Percentiles rank a stretch among this genome's conserved stretches.
phyloP scores from a whole-genome alignment of 164 flowering plant species.

The Berberis thunbergii region DNA sequence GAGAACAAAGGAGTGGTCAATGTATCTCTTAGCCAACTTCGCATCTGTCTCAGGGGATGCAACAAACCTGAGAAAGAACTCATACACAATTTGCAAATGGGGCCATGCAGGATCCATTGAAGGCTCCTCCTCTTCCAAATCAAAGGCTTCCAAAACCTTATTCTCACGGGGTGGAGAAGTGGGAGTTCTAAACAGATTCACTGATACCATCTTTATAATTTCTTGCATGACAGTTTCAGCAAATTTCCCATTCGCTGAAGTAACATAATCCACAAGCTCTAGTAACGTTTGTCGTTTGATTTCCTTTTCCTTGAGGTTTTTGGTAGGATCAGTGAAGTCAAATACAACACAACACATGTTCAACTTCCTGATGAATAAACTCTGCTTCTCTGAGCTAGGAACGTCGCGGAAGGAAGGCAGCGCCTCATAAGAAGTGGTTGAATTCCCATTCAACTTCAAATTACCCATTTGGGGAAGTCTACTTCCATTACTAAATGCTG shows the following conservation, averaged over 20 bases:
- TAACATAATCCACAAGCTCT: slow-evolving; percentile 76
- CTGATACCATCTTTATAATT: slow-evolving; percentile 51
- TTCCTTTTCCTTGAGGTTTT: slow-evolving; percentile 67
- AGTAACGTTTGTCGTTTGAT: slow-evolving; percentile 64
- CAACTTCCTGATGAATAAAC: slow-evolving; percentile 57
- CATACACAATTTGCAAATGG: slow-evolving; percentile 79
- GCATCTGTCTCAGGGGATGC: slow-evolving; percentile 76
- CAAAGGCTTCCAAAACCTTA: slow-evolving; percentile 44
- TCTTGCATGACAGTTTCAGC: slow-evolving; percentile 56
- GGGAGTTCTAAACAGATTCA: slow-evolving; percentile 55
- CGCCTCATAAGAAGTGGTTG: slow-evolving; percentile 33
- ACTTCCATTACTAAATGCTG: slow-evolving; percentile 17
- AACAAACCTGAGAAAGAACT: slow-evolving; percentile 61
- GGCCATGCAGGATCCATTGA: slow-evolving; percentile 85
- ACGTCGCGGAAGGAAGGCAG: slow-evolving; percentile 74
- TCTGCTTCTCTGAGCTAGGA: slow-evolving; percentile 57
- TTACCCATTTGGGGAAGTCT: slow-evolving; percentile 12
- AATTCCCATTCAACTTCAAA: slow-evolving; percentile 29
- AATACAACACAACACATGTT: slow-evolving; percentile 58
- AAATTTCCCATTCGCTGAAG: slow-evolving; percentile 58
- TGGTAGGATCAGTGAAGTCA: slow-evolving; percentile 75
- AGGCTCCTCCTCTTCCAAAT: slow-evolving; percentile 83
- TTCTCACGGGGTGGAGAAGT: slow-evolving; percentile 53
- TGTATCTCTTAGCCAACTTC: slow-evolving; percentile 62
- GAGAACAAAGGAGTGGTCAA: slow-evolving; percentile 71